These are phyloP conservation scores for Fusarium sp. DNA, from an alignment of 2,329 filamentous ascomycete species.

Conservation along the genomic window DNA sequence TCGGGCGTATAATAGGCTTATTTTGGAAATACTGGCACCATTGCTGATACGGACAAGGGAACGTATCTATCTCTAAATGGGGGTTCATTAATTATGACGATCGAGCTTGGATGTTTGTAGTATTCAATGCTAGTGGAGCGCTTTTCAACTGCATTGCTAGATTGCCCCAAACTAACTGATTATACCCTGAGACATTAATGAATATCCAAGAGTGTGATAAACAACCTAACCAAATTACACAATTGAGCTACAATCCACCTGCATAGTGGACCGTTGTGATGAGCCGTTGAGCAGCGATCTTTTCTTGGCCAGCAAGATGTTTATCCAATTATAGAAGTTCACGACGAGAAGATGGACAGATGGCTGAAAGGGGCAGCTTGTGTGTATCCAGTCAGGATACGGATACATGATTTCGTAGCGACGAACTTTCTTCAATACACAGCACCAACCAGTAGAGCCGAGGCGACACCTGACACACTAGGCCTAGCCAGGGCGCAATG, in stretches of 20 bases:
- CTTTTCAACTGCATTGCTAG: constrained; percentile 1
- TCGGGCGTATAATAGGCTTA: constrained; percentile 12
- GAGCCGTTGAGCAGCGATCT: constrained; percentile 9
- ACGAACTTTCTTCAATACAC: constrained; percentile 12
- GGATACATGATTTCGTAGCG: constrained; percentile 3
- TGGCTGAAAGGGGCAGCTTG: constrained; percentile 14
- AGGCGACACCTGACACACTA: constrained; percentile 35
- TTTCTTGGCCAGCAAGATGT: constrained; percentile 19
- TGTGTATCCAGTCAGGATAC: constrained; percentile 14
- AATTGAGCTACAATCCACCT: neutral
- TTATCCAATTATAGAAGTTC: constrained; percentile 5
- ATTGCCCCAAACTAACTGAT: constrained; percentile 9
- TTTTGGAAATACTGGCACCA: constrained; percentile 19
- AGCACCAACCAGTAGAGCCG: constrained; percentile 16
- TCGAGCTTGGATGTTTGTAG: constrained; percentile 31
- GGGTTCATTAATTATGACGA: constrained; percentile 39
- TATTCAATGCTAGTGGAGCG: constrained; percentile 18
- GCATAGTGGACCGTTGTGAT: neutral
- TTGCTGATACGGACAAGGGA: constrained; percentile 13
- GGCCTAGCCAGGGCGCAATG: constrained; percentile 19
- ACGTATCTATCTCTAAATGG: constrained; percentile 3
- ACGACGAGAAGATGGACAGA: neutral
- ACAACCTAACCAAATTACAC: constrained; percentile 5
- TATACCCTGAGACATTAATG: constrained; percentile 2
- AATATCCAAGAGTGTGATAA: constrained; percentile 8